Percentiles rank a stretch among this genome's conserved stretches.
Evolutionary conservation across 306 rosid genomes (phyloP).

Genomic region (Sechiopsis laciniata): DNA sequence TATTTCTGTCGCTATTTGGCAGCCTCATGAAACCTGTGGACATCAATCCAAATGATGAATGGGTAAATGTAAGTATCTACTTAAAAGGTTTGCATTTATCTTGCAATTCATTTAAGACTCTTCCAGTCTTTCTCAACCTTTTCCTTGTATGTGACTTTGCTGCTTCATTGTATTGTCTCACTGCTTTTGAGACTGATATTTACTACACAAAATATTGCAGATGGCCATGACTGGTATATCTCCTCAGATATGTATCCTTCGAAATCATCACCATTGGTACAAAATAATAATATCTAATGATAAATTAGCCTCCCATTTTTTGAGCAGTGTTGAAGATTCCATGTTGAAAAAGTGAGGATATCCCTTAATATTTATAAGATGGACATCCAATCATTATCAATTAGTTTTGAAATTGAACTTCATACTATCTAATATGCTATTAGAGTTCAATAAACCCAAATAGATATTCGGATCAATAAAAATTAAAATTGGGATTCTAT

Average conservation of each 20-base stretch:
- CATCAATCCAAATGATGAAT: constrained; percentile 86
- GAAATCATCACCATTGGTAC: background rate
- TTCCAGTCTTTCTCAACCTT: constrained; percentile 9
- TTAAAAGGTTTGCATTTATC: constrained; percentile 4
- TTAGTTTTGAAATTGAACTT: too few species aligned
- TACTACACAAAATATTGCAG: constrained; percentile 42
- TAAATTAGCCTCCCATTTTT: background rate
- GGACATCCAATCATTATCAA: too few species aligned
- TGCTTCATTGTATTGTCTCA: constrained; percentile 10
- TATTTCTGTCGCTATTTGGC: constrained; percentile 33
- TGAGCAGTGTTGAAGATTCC: too few species aligned
- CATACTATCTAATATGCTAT: too few species aligned
- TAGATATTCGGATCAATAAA: too few species aligned
- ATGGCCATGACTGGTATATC: constrained; percentile 89
- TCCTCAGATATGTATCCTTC: constrained; percentile 94
- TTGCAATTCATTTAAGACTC: background rate
- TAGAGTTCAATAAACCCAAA: too few species aligned
- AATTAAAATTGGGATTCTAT: too few species aligned
- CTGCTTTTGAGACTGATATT: constrained; percentile 28
- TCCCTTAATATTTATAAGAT: too few species aligned
- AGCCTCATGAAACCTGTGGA: constrained; percentile 96
- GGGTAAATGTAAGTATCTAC: constrained; percentile 70
- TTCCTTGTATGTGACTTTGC: constrained; percentile 14
- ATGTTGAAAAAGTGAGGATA: too few species aligned
- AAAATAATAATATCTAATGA: background rate